Percentiles rank a stretch among this genome's conserved stretches.
These are phyloP conservation scores for Sporisorium sorghi DNA, from an alignment of 1,284 basidiomycete species.

Conservation along the genomic window DNA sequence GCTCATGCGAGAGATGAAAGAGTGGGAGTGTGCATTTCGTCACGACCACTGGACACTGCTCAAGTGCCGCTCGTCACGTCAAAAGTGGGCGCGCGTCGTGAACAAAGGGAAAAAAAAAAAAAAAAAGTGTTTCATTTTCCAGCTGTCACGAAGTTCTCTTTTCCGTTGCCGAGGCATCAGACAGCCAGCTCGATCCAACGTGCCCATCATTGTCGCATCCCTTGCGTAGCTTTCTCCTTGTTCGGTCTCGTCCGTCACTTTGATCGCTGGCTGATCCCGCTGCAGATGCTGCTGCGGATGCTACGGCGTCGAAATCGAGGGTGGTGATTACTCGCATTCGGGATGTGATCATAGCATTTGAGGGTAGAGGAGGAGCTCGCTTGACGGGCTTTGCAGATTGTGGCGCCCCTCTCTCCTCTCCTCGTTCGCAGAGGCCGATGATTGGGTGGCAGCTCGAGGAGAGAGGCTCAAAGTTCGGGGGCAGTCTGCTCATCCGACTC, in stretches of 20 bases:
- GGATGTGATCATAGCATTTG: constrained; percentile 7
- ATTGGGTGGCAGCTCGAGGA: neutral
- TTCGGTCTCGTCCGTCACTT: neutral
- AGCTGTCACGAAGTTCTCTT: constrained; percentile 10
- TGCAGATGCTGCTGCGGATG: neutral
- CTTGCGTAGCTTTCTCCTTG: neutral
- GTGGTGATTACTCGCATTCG: neutral
- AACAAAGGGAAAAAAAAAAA: neutral
- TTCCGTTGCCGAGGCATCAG: constrained; percentile 7
- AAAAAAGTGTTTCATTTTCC: constrained; percentile 4
- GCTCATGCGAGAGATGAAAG: constrained; percentile 8
- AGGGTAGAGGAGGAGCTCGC: constrained; percentile 1
- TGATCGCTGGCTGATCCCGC: too few relatives aligned
- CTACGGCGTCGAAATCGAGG: neutral
- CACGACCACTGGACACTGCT: neutral
- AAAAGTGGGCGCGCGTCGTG: neutral
- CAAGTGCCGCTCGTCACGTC: constrained; percentile 11
- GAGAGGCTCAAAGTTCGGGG: too few relatives aligned
- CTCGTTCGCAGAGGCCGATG: neutral
- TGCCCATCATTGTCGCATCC: neutral
- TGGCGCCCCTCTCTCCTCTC: too few relatives aligned
- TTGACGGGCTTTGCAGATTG: neutral
- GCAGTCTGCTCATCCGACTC: neutral
- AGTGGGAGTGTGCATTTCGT: constrained; percentile 1
- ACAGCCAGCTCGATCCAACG: neutral